Evolutionary conservation across 2,329 filamentous ascomycete species (phyloP), one percentile per base, ranked within the genome.

Genomic region (Aureobasidium sp.): DNA sequence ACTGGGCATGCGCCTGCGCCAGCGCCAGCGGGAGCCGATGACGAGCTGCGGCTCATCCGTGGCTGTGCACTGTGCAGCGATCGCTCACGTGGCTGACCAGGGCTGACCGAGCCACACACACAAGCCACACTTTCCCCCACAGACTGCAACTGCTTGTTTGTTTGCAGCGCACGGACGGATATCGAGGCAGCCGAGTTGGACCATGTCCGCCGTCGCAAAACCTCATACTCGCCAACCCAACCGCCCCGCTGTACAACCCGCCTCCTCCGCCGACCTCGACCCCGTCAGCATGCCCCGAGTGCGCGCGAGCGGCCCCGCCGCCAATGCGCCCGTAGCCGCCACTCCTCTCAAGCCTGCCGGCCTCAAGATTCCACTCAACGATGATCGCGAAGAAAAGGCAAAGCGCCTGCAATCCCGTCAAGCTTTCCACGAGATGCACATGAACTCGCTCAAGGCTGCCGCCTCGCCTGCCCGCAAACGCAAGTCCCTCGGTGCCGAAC

Each of bases 371-470:
- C 92, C 94, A 37, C 84, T 99, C 64, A 97, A 97, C 77, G 94
- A 99, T 77, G 94, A 99, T 79, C 86, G 84, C 63, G 85, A 87
- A 67, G 94, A 99, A 77, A 96, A 95, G 74, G 92, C 91, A 51
- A 87, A 87, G 67, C 88, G 94, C 53, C 80, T 93, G 69, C 88
- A 94, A 70, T 91, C 89, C 63, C 87, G 94, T 69, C 90, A 95
- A 76, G 90, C 89, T 35, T 84, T 90, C 31, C 88, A 96, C 72
- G 90, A 95, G 73, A 87, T 87, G 67, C 92, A 96, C 72, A 89
- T 95, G 80, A 94, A 94, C 75, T 86, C 95, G 71, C 87, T 97
- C 67, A 90, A 91, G 73, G 87, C 88, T 11, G 89, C 90, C 47
- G 87, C 84, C 6, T 88, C 87, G 6, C 89, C 89, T 27, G 79